Evolutionary conservation across 2,329 filamentous ascomycete genomes (phyloP).

Genomic region (Sphaerulina populicola): DNA sequence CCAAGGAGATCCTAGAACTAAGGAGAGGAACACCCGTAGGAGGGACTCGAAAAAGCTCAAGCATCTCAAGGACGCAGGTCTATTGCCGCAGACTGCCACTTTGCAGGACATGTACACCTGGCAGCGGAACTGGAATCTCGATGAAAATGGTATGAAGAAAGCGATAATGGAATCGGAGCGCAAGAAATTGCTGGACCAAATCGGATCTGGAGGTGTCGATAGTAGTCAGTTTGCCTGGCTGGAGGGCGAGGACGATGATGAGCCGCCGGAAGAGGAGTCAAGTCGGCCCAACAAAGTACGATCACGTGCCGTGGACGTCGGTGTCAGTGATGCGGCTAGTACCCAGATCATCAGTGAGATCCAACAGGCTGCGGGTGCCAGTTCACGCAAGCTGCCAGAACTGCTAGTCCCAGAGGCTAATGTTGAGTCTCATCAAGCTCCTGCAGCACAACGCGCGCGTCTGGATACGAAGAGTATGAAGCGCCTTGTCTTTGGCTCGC

Average conservation of each 20-base stretch:
- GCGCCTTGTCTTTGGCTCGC: slow-evolving; percentile 62
- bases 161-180: slow-evolving; percentile 11
- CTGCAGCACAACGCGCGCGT: slow-evolving; percentile 32
- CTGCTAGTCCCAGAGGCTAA: background rate
- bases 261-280: slow-evolving; percentile 6
- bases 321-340: background rate
- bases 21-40: slow-evolving; percentile 48
- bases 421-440: slow-evolving; percentile 1
- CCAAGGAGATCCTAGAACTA: slow-evolving; percentile 45
- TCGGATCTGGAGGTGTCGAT: slow-evolving; percentile 15
- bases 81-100: slow-evolving; percentile 45
- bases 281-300: background rate
- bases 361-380: slow-evolving; percentile 17
- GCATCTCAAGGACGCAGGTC: slow-evolving; percentile 47
- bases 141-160: background rate
- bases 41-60: slow-evolving; percentile 44
- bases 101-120: slow-evolving; percentile 40
- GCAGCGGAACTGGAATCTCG: slow-evolving; percentile 9
- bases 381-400: background rate
- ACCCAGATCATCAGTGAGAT: slow-evolving; percentile 9
- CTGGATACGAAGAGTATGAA: slow-evolving; percentile 55
- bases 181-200: slow-evolving; percentile 13
- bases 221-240: background rate
- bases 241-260: slow-evolving; percentile 4
- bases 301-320: background rate